phyloP scores from a whole-genome alignment of 2,329 filamentous ascomycete genomes.

The Diaporthe amygdali region DNA sequence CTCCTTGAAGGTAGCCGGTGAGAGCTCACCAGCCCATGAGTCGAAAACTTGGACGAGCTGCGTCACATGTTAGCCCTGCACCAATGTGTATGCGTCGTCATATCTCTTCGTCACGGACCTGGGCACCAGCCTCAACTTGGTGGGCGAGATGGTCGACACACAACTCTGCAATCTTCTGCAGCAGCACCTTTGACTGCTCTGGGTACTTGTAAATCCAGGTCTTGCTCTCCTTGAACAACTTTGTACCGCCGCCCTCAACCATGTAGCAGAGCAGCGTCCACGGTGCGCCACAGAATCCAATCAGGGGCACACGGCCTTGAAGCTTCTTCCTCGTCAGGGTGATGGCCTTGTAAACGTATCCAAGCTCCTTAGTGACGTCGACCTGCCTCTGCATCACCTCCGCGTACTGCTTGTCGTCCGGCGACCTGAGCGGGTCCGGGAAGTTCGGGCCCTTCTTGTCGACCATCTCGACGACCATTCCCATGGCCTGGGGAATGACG shows the following conservation, averaged over 20 bases:
- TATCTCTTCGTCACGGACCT: conserved; percentile 55
- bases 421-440: conserved; percentile 79
- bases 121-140: conserved; percentile 91
- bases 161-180: conserved; percentile 91
- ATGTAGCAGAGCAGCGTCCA: conserved; percentile 99
- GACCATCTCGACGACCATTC: conserved; percentile 98
- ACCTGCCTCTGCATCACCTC: conserved; percentile 78
- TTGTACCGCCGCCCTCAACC: conserved; percentile 96
- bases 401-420: conserved; percentile 82
- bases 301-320: conserved; percentile 85
- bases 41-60: conserved; percentile 95
- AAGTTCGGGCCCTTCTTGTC: conserved; percentile 95
- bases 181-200: conserved; percentile 76
- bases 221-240: conserved; percentile 93
- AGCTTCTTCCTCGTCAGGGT: conserved; percentile 89
- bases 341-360: conserved; percentile 96
- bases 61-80: conserved; percentile 16
- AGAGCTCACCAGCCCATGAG: conserved; percentile 95
- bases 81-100: too few species aligned
- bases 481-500: conserved; percentile 96
- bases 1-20: conserved; percentile 79
- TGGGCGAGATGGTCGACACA: conserved; percentile 94
- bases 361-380: conserved; percentile 83
- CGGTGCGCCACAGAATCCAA: conserved; percentile 95
- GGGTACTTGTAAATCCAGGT: conserved; percentile 95